These are phyloP conservation scores for Primulina tabacum DNA, from an alignment of 257 asterid species.

Conservation along the genomic window DNA sequence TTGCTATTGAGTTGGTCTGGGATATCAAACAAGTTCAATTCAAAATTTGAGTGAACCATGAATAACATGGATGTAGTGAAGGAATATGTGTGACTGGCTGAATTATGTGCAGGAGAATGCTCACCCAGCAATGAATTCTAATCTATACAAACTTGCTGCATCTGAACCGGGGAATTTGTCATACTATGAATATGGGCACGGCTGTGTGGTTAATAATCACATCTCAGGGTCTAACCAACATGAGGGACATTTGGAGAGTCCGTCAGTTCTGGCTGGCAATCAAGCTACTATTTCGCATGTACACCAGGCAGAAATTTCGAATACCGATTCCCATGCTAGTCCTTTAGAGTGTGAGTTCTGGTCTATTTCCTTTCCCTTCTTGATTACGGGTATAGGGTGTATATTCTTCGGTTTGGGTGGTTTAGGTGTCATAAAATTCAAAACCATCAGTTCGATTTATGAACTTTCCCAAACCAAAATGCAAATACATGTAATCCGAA, in stretches of 20 bases:
- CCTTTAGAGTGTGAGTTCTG: conserved; percentile 63
- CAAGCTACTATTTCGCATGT: conserved; percentile 41
- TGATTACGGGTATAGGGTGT: neutral
- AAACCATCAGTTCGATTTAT: too few relatives aligned
- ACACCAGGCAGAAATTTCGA: conserved; percentile 41
- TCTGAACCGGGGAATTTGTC: conserved; percentile 73
- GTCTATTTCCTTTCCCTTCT: conserved; percentile 17
- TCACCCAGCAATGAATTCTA: conserved; percentile 56
- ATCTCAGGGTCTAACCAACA: conserved; percentile 40
- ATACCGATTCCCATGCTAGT: conserved; percentile 43
- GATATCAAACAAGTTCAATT: neutral
- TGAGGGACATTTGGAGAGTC: conserved; percentile 43
- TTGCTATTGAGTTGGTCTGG: conserved; percentile 2
- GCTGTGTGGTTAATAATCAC: conserved; percentile 48
- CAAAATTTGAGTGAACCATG: neutral
- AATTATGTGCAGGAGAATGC: conserved; percentile 58
- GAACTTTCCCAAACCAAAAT: neutral
- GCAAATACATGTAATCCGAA: neutral
- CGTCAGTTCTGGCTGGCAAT: conserved; percentile 38
- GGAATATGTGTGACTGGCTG: conserved; percentile 20
- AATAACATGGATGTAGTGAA: neutral
- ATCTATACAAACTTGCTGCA: conserved; percentile 61
- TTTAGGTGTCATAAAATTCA: neutral
- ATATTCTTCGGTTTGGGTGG: neutral
- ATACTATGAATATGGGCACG: conserved; percentile 61